Conservation (phyloP, 2,329 filamentous ascomycete species). For the Coleophoma cylindrospora region DNA sequence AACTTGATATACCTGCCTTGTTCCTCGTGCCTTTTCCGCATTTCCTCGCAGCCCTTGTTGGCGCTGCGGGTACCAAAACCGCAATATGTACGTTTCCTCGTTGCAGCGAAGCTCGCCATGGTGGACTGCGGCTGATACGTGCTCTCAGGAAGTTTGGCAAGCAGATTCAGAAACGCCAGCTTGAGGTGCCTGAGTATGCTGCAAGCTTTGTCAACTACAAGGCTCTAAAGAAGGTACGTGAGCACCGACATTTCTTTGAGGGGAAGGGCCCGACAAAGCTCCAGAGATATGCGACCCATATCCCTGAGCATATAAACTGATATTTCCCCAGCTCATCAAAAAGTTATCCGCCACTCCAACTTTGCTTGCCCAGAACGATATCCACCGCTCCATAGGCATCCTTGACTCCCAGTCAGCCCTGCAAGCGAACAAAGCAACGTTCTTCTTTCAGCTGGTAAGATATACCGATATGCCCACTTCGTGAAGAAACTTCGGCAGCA, state of each 20-base stretch:
- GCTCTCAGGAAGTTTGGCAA: constrained; percentile 93
- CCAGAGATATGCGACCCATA: constrained; percentile 11
- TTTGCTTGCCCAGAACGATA: constrained; percentile 70
- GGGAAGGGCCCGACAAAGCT: not conserved
- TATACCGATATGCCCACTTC: constrained; percentile 2
- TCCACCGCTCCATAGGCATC: constrained; percentile 38
- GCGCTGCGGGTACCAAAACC: constrained; percentile 19
- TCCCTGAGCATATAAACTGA: constrained; percentile 18
- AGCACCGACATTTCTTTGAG: too few relatives aligned
- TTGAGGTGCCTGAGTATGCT: constrained; percentile 98
- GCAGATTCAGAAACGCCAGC: constrained; percentile 97
- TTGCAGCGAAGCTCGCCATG: not conserved
- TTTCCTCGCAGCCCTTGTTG: constrained; percentile 16
- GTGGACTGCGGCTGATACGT: not conserved
- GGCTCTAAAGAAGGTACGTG: constrained; percentile 86
- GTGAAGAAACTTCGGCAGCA: not conserved
- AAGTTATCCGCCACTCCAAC: constrained; percentile 90
- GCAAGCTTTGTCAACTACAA: constrained; percentile 99
- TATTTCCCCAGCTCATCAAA: constrained; percentile 77
- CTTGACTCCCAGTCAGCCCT: constrained; percentile 81
- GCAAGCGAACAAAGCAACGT: constrained; percentile 96
- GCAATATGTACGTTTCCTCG: constrained; percentile 24
- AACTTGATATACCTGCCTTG: not conserved
- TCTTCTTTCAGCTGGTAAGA: constrained; percentile 93
- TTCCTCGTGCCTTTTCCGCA: constrained; percentile 4